Evolutionary conservation across 2,329 filamentous ascomycete species (phyloP).

Genomic region (Aspergillus fructus): DNA sequence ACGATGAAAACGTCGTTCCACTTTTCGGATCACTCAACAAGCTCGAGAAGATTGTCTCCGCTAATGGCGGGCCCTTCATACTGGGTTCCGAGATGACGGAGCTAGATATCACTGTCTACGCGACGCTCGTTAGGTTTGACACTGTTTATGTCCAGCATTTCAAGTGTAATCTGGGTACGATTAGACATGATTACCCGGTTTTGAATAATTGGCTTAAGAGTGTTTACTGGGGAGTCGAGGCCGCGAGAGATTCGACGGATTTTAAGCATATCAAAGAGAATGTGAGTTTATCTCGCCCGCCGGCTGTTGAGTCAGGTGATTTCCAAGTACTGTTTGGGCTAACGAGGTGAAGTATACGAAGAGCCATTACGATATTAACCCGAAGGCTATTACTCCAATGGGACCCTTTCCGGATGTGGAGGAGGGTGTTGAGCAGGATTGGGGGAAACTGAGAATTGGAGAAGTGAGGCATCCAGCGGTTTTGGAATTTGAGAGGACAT

Average conservation of each 20-base stretch:
- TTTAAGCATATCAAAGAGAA: slow-evolving; percentile 70
- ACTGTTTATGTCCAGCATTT: slow-evolving; percentile 65
- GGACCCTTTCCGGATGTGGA: slow-evolving; percentile 62
- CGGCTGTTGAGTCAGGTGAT: neutral
- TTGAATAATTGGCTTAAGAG: slow-evolving; percentile 61
- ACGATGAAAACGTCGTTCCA: slow-evolving; percentile 54
- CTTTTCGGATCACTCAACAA: slow-evolving; percentile 62
- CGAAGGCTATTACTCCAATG: slow-evolving; percentile 60
- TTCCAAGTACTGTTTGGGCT: neutral
- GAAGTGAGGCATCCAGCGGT: slow-evolving; percentile 11
- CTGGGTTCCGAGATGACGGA: slow-evolving; percentile 58
- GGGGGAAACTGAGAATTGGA: slow-evolving; percentile 44
- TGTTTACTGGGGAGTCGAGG: slow-evolving; percentile 57
- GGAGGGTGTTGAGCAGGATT: slow-evolving; percentile 50
- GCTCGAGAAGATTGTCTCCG: slow-evolving; percentile 51
- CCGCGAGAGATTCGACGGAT: slow-evolving; percentile 60
- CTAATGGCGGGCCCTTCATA: slow-evolving; percentile 55
- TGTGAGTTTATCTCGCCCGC: neutral
- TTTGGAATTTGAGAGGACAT: slow-evolving; percentile 7
- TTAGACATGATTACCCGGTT: slow-evolving; percentile 61
- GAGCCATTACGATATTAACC: slow-evolving; percentile 60
- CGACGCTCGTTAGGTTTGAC: slow-evolving; percentile 61
- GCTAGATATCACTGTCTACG: slow-evolving; percentile 58
- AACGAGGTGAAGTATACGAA: slow-evolving; percentile 50
- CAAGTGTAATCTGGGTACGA: slow-evolving; percentile 63